Evolutionary conservation across 768 basidiomycete species (phyloP), one percentile per base, ranked within the genome.

Genomic region (Naganishia vishniacii): DNA sequence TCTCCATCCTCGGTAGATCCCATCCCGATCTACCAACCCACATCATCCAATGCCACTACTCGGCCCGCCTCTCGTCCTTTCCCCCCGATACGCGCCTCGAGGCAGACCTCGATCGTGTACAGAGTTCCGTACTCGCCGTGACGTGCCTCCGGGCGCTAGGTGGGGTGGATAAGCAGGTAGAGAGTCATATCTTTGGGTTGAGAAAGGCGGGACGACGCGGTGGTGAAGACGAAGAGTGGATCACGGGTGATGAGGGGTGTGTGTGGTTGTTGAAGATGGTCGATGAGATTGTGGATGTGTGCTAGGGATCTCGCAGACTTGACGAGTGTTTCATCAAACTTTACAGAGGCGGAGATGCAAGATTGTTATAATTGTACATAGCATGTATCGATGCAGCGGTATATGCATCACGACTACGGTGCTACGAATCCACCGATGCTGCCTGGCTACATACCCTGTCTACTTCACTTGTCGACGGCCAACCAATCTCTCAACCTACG

Each of bases 41-140:
- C 65, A 74, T 76, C 53, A 69, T 76, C 48, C 48, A 66, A 16
- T 70, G 70, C 18, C 73, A 76, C 49, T 76, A 76, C 66, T 66
- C 68, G 8, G 46, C 65, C 2, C 68, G 74, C 11, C 67, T 74
- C 31, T 25, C 53, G 8, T 32, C 62, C 9, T 26, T 53, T n/a
- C 45, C 20, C 3, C 18, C 29, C 15, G 42, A 64, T 5, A 32
- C 13, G 16, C 13, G 45, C 67, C 61, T 68, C 68, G 48, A 72
- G 68, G 1, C 32, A 44, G 7, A 28, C 32, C 7, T 6, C 3
- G 59, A 45, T 25, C 40, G 56, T 9, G 56, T 42, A 6, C 16
- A 46, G 41, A 47, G 16, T 16, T 58, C 53, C 1, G 63, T 64
- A 2, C 9, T 64, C 18, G 63, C 63, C 25, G 63, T 64, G 20